Evolutionary conservation across 768 basidiomycete species (phyloP), one percentile per base, ranked within the genome.

Genomic region (Xerocomellus intermedius): DNA sequence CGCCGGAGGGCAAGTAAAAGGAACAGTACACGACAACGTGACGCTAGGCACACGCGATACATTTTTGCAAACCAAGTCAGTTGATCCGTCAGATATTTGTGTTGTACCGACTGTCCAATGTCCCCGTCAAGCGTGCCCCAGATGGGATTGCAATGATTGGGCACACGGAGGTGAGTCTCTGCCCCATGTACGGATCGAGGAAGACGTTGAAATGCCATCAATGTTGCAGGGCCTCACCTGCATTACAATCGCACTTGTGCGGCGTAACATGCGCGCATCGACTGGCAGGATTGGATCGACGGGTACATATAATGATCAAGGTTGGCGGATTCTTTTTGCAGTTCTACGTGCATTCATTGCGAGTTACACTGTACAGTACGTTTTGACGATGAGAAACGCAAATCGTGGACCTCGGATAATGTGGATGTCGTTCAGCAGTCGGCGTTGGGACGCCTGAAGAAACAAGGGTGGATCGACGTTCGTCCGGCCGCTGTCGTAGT

Each of bases 401-500:
- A 19, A 13, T 48, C 32, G 13, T 50, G 43, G 54, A 16, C 21
- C 19, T 14, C 10, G 17, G 54, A 45, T 5, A 2, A 1, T 4
- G 8, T 46, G 22, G 39, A 57, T 2, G 8, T 2, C n/a, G 37
- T 48, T 7, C n/a, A 43, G 32, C 21, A n/a, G 8, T 19, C 7
- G 22, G 39, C 19, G 2, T 12, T 57, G 56, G 21, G 45, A 17
- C 42, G 43, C 8, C 14, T 48, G 41, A 46, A 46, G 30, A 47
- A 46, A n/a, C 8, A 33, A 10, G 57, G 32, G 9, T 48, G 45
- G 55, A 8, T 16, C 14, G 37, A 38, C 6, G 28, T 58, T 33
- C 32, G 55, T 19, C 55, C 55, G 4, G 49, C 44, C 28, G 1
- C 28, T 58, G 37, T 33, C 38, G n/a, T 42, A 3, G 30, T 58